Evolutionary conservation across 805 yeast species (phyloP), one percentile per base, ranked within the genome.

Genomic region (Pachysolen tannophilus): DNA sequence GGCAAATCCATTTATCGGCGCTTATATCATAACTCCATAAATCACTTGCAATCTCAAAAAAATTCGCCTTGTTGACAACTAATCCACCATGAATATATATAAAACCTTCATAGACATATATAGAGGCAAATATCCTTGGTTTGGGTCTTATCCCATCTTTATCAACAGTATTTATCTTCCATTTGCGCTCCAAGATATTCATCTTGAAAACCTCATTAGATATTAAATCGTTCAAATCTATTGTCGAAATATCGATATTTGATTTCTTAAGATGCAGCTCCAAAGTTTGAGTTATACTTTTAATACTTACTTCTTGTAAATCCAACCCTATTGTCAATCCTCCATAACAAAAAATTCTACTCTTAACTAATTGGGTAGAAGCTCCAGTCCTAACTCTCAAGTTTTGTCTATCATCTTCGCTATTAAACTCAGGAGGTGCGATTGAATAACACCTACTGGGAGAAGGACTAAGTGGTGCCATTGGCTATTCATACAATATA

Each of bases 351-450:
- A 77, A 68, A 2, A 82, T 62, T 33, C 75, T 61, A 5, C 88
- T 80, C 45, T 76, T 70, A 25, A 69, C 63, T 18, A 77, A 61
- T 1, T 69, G 59, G 2, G 76, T 58, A 0, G 85, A 74, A 2
- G 85, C 72, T 11, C 92, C 92, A 1, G 86, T 77, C 38, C 90
- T 63, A 30, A 70, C 70, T 35, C 74, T 75, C 41, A 81, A 56
- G 38, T 73, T 66, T 29, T 65, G 50, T 20, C 82, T 60, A 38
- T 71, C 72, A 44, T 75, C 82, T 4, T 46, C 44, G 23, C 62
- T 66, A 33, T 66, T 74, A 9, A 57, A 46, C 5, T 67, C 63
- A 5, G 88, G 88, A 43, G 77, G 60, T 28, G 61, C 63, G 34
- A 80, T 51, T 2, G 67, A 48, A 52, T 77, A 75, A 48, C 85